Evolutionary conservation across 192 early-diverging fungal species (phyloP), one percentile per base, ranked within the genome.

Genomic region (Coemansia sp.): DNA sequence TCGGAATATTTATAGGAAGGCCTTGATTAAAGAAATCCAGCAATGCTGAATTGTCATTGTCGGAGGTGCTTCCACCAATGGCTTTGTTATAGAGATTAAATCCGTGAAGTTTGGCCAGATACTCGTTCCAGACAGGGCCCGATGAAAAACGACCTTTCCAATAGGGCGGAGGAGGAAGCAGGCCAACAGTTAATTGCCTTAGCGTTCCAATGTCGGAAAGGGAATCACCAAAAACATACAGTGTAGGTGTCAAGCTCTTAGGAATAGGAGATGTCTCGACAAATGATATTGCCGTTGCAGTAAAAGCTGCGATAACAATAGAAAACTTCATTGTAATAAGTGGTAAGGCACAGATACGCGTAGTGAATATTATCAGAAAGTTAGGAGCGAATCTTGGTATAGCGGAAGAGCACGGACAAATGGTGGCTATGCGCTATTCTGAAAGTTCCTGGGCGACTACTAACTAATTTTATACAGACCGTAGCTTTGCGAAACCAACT

Each of bases 71-170:
- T 21, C 73, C 73, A 27, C 73, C 73, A 32, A 56, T 41, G 0
- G 73, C 73, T 50, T 66, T 58, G 54, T 66, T 70, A 32, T 70
- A 62, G n/a, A 76, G 63, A 18, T 69, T 34, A 28, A 34, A 63
- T 3, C 52, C 56, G 10, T 56, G 58, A 0, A 76, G 68, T 51
- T 76, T 69, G 48, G 63, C 63, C 23, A 63, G 30, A 26, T 76
- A 76, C 64, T 76, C 73, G 54, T 69, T 70, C 73, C 73, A 76
- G 10, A 70, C 68, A 6, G 67, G 68, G 2, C 73, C 68, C 0
- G 59, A 64, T 0, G 63, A 66, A 47, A 70, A 69, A 5, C 68
- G 73, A 28, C 73, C 73, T n/a, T 76, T 8, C 73, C 73, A 76
- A 55, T 76, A 70, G 0, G 68, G 65, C n/a, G 23, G 21, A 1